A percentile compares a stretch with the other conserved stretches of the same genome.
phyloP scores from a whole-genome alignment of 192 early-diverging fungal species.

The Coemansia biformis region DNA sequence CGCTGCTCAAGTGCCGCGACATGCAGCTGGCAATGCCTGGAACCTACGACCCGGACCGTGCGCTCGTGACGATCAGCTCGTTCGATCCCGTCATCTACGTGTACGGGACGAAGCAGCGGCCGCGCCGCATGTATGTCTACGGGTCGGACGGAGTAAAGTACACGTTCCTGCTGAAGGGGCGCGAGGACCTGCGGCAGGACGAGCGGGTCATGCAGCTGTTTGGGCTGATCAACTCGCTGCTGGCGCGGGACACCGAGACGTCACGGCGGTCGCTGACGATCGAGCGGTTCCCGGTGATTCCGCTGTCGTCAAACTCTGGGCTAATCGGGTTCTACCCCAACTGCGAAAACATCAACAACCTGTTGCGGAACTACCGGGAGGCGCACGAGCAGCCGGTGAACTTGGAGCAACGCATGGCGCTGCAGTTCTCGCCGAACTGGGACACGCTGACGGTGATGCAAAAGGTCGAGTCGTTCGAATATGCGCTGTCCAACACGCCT shows the following conservation, averaged over 20 bases:
- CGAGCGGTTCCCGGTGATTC: conserved; percentile 87
- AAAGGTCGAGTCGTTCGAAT: conserved; percentile 95
- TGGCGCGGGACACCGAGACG: conserved; percentile 80
- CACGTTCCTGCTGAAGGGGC: conserved; percentile 89
- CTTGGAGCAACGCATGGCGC: conserved; percentile 88
- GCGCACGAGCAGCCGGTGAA: conserved; percentile 77
- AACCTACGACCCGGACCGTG: conserved; percentile 75
- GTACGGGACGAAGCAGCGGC: conserved; percentile 88
- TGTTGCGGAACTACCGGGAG: conserved; percentile 85
- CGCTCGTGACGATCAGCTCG: conserved; percentile 79
- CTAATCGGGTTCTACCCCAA: conserved; percentile 94
- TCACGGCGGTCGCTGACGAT: conserved; percentile 90
- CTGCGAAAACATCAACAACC: conserved; percentile 85
- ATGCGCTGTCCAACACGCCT: conserved; percentile 87
- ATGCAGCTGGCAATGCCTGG: conserved; percentile 89
- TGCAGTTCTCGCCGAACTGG: conserved; percentile 86
- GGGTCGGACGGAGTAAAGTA: conserved; percentile 90
- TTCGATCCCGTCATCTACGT: conserved; percentile 80
- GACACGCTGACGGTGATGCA: conserved; percentile 88
- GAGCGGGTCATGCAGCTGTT: conserved; percentile 99
- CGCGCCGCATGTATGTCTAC: conserved; percentile 74
- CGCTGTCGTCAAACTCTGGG: conserved; percentile 95
- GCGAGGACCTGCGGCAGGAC: conserved; percentile 97
- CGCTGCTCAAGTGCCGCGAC: conserved; percentile 74
- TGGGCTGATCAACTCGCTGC: conserved; percentile 91